Base-by-base conservation (phyloP, 306 rosid species). In the Vigna unguiculata region DNA sequence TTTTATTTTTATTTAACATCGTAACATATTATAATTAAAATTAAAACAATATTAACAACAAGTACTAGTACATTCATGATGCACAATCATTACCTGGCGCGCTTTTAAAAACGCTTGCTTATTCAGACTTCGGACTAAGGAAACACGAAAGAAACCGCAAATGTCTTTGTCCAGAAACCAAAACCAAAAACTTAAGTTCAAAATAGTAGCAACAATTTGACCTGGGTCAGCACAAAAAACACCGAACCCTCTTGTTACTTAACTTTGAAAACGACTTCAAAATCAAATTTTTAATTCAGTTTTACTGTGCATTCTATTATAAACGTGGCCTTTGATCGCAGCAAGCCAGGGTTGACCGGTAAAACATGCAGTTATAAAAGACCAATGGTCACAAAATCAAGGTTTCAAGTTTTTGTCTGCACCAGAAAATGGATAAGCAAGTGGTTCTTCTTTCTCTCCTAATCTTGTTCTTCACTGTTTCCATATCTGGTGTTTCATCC, bases 271-370 rank as follows among this genome's bases (percentile, higher is more conserved):
- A 20, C 16, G 32, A 13, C 10, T 10, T 38, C 6, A 4, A 63
- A 38, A 9, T 17, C n/a, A 38, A 38, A 4, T 4, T 65, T 40
- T 6, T 65, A 34, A 9, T n/a, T 9, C 36, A 30, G 12, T 40
- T 10, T 64, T 38, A 38, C 49, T 10, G 10, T 36, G 16, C 14
- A 36, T 16, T 7, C 5, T 28, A 28, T 61, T n/a, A 15, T 19
- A 67, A 80, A 66, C 76, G 57, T 61, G 77, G 21, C 4, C 9
- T 52, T 22, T 24, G 43, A 45, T 34, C 32, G 11, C 28, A 32
- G 85, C 81, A 60, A 19, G 36, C 81, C 81, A 3, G 9, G 15
- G 36, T 76, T 81, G 85, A 81, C 85, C 36, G 52, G 71, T 34
- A 67, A 64, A 65, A 38, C 65, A 0, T 7, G 15, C 7, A 0